A percentile compares a stretch with the other conserved stretches of the same genome.
Evolutionary conservation across 139 green algal species (phyloP).

Genomic region (Tetraselmis striata): DNA sequence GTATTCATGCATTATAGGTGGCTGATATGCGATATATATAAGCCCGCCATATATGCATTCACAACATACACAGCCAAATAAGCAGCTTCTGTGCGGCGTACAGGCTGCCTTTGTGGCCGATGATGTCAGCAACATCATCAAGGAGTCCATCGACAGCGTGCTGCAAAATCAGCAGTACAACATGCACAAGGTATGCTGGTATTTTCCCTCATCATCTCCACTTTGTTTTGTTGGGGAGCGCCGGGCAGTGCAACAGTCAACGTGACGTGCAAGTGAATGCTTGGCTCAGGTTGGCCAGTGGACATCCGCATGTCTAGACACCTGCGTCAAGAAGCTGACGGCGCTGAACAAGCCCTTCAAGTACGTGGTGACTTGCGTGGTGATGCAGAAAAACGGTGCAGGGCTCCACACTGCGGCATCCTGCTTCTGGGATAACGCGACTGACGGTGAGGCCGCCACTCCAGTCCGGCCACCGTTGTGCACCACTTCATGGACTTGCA

Average conservation of each 20-base stretch:
- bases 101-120: conserved; percentile 71
- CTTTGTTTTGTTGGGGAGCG: too few species aligned
- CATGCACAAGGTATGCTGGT: conserved; percentile 50
- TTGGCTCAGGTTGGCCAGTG: conserved; percentile 60
- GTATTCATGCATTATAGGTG: too few species aligned
- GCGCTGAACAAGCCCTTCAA: conserved; percentile 74
- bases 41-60: too few species aligned
- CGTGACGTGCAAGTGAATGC: too few species aligned
- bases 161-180: conserved; percentile 68
- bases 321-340: conserved; percentile 63
- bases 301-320: conserved; percentile 59
- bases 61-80: too few species aligned
- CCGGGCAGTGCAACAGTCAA: too few species aligned
- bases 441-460: conserved; percentile 26
- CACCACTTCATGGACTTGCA: not conserved
- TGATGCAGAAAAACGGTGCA: conserved; percentile 75
- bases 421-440: conserved; percentile 65
- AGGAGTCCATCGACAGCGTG: conserved; percentile 65
- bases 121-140: conserved; percentile 81
- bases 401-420: conserved; percentile 64
- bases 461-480: not conserved
- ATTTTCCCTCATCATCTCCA: too few species aligned
- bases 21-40: too few species aligned
- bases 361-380: conserved; percentile 68
- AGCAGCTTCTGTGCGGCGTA: too few species aligned